Percentiles rank a stretch among this genome's conserved stretches.
Evolutionary conservation across 331 rosid species (phyloP).

Genomic region (Quercus tomentella): DNA sequence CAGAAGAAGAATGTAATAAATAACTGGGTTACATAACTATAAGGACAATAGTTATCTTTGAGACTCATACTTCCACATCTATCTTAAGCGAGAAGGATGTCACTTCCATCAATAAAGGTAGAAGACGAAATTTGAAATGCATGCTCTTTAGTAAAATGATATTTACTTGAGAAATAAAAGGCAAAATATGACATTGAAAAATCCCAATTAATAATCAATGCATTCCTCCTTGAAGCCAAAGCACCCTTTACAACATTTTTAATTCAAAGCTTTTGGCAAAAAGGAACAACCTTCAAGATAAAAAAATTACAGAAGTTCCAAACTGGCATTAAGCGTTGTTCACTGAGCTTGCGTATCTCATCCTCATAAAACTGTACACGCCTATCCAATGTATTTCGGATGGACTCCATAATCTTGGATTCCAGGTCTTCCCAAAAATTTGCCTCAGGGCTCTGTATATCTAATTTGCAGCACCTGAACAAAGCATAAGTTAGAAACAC

Average conservation of each 20-base stretch:
- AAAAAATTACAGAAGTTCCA: constrained; percentile 99
- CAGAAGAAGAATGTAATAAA: constrained; percentile 7
- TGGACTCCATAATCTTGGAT: constrained; percentile 81
- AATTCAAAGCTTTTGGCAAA: constrained; percentile 13
- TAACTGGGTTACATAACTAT: background rate
- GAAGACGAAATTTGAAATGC: background rate
- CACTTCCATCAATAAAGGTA: constrained; percentile 1
- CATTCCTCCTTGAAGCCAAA: background rate
- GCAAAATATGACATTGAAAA: background rate
- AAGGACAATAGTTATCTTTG: background rate
- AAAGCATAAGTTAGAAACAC: constrained; percentile 20
- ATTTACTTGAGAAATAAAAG: background rate
- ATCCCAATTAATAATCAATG: background rate
- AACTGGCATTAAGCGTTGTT: constrained; percentile 95
- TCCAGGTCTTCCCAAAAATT: constrained; percentile 97
- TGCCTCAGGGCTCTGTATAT: constrained; percentile 75
- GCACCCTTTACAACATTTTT: background rate
- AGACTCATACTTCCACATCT: background rate
- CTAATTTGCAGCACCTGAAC: constrained; percentile 92
- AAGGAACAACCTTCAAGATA: constrained; percentile 75
- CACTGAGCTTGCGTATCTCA: constrained; percentile 97
- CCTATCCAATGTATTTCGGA: constrained; percentile 90
- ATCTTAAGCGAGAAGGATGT: background rate
- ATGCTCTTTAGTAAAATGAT: background rate
- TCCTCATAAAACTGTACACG: constrained; percentile 98